phyloP scores from a whole-genome alignment of 495 filamentous ascomycete genomes.

The Penicillium samsonianum region DNA sequence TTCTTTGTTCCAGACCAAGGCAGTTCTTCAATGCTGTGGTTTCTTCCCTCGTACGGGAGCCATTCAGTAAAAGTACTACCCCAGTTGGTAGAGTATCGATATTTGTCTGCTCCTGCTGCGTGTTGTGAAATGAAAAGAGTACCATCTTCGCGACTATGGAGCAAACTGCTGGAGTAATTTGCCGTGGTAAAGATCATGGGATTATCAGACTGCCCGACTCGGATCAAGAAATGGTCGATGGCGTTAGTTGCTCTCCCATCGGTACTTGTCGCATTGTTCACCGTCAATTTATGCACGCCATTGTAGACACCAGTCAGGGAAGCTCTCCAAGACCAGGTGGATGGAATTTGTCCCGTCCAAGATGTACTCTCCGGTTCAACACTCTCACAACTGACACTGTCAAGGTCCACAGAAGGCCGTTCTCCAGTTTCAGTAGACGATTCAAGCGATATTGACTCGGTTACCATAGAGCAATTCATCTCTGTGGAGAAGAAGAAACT shows the following conservation, averaged over 20 bases:
- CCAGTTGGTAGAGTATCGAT: slow-evolving; percentile 65
- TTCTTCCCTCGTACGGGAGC: slow-evolving; percentile 55
- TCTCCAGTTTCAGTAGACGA: slow-evolving; percentile 53
- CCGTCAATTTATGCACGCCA: slow-evolving; percentile 63
- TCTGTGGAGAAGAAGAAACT: slow-evolving; percentile 60
- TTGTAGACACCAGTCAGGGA: slow-evolving; percentile 62
- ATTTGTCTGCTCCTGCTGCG: slow-evolving; percentile 64
- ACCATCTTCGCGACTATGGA: slow-evolving; percentile 43
- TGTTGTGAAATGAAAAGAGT: slow-evolving; percentile 56
- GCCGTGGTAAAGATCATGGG: slow-evolving; percentile 59
- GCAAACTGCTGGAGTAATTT: slow-evolving; percentile 59
- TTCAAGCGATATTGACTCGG: slow-evolving; percentile 49
- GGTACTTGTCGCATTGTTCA: slow-evolving; percentile 54
- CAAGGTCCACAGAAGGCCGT: slow-evolving; percentile 40
- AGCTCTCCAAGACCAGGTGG: slow-evolving; percentile 55
- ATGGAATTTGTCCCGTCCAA: slow-evolving; percentile 53
- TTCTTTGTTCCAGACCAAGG: slow-evolving; percentile 62
- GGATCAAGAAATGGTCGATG: slow-evolving; percentile 57
- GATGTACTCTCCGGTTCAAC: slow-evolving; percentile 27
- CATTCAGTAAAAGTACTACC: slow-evolving; percentile 61
- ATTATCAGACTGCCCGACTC: slow-evolving; percentile 57
- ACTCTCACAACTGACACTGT: slow-evolving; percentile 46
- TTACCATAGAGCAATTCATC: slow-evolving; percentile 64
- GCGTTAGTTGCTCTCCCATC: slow-evolving; percentile 45
- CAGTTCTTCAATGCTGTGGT: slow-evolving; percentile 45